Conservation (phyloP, 2,329 filamentous ascomycete species). For the Arthroderma sp. region DNA sequence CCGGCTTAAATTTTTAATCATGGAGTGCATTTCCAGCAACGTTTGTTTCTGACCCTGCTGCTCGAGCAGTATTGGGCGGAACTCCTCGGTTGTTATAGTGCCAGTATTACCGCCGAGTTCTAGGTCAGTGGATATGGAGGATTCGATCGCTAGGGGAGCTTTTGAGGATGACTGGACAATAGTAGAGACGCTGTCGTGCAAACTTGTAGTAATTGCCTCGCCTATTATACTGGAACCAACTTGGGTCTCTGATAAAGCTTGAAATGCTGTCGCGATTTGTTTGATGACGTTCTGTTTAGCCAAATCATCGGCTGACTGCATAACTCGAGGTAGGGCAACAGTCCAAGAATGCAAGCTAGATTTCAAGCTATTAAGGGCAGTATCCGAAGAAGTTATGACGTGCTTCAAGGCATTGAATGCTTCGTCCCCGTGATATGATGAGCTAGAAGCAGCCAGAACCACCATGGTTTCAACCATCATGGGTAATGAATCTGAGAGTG, state of each 20-base stretch:
- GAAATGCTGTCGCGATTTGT: slow-evolving; percentile 62
- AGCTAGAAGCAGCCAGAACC: slow-evolving; percentile 46
- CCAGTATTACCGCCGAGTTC: slow-evolving; percentile 18
- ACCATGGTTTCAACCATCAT: slow-evolving; percentile 75
- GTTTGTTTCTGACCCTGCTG: slow-evolving; percentile 55
- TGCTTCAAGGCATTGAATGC: slow-evolving; percentile 39
- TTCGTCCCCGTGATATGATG: slow-evolving; percentile 25
- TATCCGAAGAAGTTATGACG: slow-evolving; percentile 48
- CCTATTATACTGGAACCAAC: slow-evolving; percentile 54
- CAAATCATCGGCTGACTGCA: slow-evolving; percentile 74
- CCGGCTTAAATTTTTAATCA: slow-evolving; percentile 44
- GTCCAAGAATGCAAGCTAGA: slow-evolving; percentile 69
- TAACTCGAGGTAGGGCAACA: slow-evolving; percentile 61
- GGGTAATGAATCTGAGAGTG: slow-evolving; percentile 53
- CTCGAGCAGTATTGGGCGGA: slow-evolving; percentile 48
- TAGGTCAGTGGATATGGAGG: slow-evolving; percentile 12
- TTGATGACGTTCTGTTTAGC: slow-evolving; percentile 58
- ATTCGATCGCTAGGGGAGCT: slow-evolving; percentile 17
- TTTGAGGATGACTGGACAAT: slow-evolving; percentile 28
- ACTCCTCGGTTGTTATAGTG: slow-evolving; percentile 25
- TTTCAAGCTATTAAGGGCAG: slow-evolving; percentile 51
- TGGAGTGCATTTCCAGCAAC: slow-evolving; percentile 46
- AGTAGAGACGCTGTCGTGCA: slow-evolving; percentile 59
- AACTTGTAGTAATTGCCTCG: slow-evolving; percentile 50
- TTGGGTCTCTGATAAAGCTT: slow-evolving; percentile 49